These are phyloP conservation scores for Paramecium pentaurelia DNA, from an alignment of 73 alveolate species.

Conservation along the genomic window DNA sequence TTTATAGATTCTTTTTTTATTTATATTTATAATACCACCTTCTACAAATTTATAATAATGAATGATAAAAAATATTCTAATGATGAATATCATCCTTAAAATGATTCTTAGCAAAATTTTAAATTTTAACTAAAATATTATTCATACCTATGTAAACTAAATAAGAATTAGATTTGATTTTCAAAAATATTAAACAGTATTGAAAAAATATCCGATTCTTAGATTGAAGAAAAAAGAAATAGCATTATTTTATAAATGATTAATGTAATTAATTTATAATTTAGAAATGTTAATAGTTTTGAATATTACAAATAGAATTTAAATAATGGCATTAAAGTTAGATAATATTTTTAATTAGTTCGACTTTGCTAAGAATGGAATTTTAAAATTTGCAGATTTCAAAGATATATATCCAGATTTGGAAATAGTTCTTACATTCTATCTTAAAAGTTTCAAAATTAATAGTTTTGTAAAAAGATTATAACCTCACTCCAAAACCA, in stretches of 20 bases:
- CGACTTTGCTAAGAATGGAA: not conserved
- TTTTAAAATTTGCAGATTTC: not conserved
- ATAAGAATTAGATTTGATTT: not conserved
- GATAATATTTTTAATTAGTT: conserved; percentile 1
- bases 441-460: not conserved
- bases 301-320: not conserved
- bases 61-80: not conserved
- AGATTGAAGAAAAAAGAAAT: not conserved
- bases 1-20: too few relatives aligned
- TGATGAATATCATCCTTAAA: not conserved
- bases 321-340: not conserved
- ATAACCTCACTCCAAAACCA: not conserved
- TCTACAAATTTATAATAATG: not conserved
- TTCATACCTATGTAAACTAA: too few relatives aligned
- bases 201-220: not conserved
- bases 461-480: not conserved
- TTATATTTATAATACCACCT: too few relatives aligned
- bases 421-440: not conserved
- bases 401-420: not conserved
- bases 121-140: not conserved
- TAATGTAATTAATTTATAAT: not conserved
- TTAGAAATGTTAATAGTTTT: not conserved
- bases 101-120: not conserved
- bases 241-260: not conserved
- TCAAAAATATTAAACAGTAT: not conserved